Percentiles rank a stretch among this genome's conserved stretches.
Conservation (phyloP, 345 rosid species). For the Luvunga scandens region DNA sequence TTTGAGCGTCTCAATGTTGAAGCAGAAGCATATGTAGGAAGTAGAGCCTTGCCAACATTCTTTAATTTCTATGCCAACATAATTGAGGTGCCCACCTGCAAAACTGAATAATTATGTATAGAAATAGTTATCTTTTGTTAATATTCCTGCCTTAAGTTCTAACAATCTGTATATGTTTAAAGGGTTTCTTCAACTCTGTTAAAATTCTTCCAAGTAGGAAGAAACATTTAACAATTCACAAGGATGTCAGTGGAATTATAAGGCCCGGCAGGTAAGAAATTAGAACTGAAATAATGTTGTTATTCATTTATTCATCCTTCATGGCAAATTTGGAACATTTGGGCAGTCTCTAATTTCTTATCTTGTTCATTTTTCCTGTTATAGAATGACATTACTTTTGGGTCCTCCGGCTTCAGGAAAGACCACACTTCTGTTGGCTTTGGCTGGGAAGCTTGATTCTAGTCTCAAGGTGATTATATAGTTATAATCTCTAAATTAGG, state of each 20-base stretch:
- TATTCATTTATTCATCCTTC: neutral
- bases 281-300: neutral
- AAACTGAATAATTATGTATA: neutral
- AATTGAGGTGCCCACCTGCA: conserved; percentile 21
- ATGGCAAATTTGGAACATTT: neutral
- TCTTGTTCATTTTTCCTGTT: neutral
- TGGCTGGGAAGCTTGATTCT: conserved; percentile 59
- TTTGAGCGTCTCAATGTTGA: conserved; percentile 37
- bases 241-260: conserved; percentile 62
- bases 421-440: conserved; percentile 64
- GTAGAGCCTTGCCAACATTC: conserved; percentile 38
- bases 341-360: neutral
- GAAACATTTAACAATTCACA: conserved; percentile 39
- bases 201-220: conserved; percentile 37
- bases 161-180: neutral
- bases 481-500: conserved; percentile 8
- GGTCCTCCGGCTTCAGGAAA: conserved; percentile 95
- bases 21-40: conserved; percentile 28
- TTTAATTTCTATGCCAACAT: conserved; percentile 21
- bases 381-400: conserved; percentile 65
- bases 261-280: conserved; percentile 55
- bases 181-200: conserved; percentile 27
- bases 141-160: neutral
- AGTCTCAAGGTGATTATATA: conserved; percentile 35
- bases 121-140: neutral